Evolutionary conservation across 2,329 filamentous ascomycete species (phyloP).

Genomic region (Diplocarpon rosae): DNA sequence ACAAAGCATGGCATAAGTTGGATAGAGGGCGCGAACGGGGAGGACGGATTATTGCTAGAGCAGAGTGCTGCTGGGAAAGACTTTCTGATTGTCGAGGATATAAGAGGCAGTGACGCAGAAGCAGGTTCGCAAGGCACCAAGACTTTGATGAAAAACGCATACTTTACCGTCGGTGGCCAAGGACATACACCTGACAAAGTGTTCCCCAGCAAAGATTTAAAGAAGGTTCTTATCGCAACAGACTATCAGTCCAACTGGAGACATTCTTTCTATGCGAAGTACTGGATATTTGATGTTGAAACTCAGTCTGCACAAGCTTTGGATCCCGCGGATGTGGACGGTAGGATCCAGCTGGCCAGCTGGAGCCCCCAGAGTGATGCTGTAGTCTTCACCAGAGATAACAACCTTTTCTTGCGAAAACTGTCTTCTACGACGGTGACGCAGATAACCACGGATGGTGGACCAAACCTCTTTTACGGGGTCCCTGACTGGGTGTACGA

Average conservation of each 20-base stretch:
- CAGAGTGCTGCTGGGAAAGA: conserved; percentile 51
- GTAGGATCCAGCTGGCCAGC: conserved; percentile 67
- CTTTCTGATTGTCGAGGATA: conserved; percentile 79
- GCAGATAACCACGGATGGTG: conserved; percentile 78
- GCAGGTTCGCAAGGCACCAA: conserved; percentile 39
- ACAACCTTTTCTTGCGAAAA: conserved; percentile 78
- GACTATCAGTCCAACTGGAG: conserved; percentile 70
- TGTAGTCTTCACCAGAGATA: conserved; percentile 78
- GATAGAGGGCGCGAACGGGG: conserved; percentile 62
- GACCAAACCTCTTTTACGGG: conserved; percentile 83
- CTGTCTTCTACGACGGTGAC: conserved; percentile 32
- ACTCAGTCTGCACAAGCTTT: conserved; percentile 68
- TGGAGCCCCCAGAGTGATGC: conserved; percentile 86
- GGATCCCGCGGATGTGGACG: conserved; percentile 54
- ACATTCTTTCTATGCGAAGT: conserved; percentile 75
- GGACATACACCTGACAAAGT: conserved; percentile 47
- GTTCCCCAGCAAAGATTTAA: conserved; percentile 73
- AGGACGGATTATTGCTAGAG: conserved; percentile 80
- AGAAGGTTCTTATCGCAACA: conserved; percentile 74
- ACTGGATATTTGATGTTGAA: conserved; percentile 87
- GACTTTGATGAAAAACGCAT: conserved; percentile 61
- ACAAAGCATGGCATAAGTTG: conserved; percentile 58
- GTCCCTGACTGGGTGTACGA: conserved; percentile 97
- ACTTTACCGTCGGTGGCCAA: conserved; percentile 49
- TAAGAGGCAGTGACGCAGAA: conserved; percentile 45